A percentile compares a stretch with the other conserved stretches of the same genome.
phyloP scores from a whole-genome alignment of 2,329 filamentous ascomycete species.

The Penicillium sp. region DNA sequence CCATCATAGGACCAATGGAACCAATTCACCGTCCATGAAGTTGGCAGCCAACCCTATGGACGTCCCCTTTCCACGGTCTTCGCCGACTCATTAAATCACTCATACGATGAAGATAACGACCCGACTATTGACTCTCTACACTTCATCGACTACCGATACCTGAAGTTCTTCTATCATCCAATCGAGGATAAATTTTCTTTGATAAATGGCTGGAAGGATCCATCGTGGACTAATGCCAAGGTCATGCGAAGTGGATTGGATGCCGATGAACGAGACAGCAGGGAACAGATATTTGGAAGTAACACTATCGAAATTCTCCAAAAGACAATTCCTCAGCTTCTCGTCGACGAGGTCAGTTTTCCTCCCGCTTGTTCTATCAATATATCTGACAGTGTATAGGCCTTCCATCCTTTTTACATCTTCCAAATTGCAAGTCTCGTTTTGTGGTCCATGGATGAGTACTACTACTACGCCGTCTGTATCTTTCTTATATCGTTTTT shows the following conservation, averaged over 20 bases:
- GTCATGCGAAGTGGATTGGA: conserved; percentile 77
- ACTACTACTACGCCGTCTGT: conserved; percentile 95
- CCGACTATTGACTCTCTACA: conserved; percentile 73
- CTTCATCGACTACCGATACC: conserved; percentile 87
- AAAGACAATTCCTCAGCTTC: conserved; percentile 76
- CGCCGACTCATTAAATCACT: conserved; percentile 52
- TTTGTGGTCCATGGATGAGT: conserved; percentile 92
- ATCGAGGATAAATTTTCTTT: conserved; percentile 84
- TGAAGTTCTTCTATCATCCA: conserved; percentile 89
- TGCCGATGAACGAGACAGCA: conserved; percentile 78
- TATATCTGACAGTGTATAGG: conserved; percentile 49
- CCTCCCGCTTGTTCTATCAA: background rate
- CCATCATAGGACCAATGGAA: conserved; percentile 80
- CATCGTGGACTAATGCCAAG: conserved; percentile 76
- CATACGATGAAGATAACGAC: conserved; percentile 67
- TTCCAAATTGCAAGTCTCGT: conserved; percentile 94
- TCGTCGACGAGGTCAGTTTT: conserved; percentile 75
- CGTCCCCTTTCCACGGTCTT: conserved; percentile 64
- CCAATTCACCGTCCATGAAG: conserved; percentile 75
- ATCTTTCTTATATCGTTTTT: conserved; percentile 94
- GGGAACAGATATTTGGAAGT: conserved; percentile 81
- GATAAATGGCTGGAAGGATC: conserved; percentile 91
- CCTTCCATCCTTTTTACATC: conserved; percentile 96
- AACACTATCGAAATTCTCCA: conserved; percentile 93
- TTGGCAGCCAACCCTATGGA: conserved; percentile 61